Conservation (phyloP, 2,329 filamentous ascomycete species). For the Botrytis porri region DNA sequence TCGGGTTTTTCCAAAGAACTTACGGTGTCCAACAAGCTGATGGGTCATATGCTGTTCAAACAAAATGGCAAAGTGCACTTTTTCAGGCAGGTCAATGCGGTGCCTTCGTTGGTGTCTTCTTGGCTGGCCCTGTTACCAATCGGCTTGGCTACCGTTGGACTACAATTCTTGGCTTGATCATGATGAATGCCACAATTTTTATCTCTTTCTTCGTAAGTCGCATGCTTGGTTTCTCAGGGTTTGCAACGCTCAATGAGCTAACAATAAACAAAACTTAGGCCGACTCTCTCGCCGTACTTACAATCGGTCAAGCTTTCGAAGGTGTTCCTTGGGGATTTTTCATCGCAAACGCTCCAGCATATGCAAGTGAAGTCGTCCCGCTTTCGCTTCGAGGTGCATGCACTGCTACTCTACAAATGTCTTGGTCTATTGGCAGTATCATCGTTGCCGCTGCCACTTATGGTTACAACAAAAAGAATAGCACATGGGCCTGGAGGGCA, state of each 20-base stretch:
- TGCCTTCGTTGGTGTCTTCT: conserved; percentile 57
- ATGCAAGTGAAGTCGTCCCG: conserved; percentile 60
- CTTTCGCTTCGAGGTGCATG: conserved; percentile 54
- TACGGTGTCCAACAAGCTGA: background rate
- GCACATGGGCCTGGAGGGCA: conserved; percentile 45
- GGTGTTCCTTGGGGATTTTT: conserved; percentile 66
- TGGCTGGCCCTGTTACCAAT: conserved; percentile 60
- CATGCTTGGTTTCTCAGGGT: background rate
- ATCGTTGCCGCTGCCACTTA: conserved; percentile 58
- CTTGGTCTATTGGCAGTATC: conserved; percentile 61
- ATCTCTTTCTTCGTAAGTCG: conserved; percentile 46
- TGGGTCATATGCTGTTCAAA: conserved; percentile 43
- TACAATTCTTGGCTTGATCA: conserved; percentile 53
- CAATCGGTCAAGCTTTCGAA: conserved; percentile 43
- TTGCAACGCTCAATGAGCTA: background rate
- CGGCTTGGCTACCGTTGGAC: conserved; percentile 58
- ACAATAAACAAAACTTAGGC: background rate
- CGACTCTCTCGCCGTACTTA: conserved; percentile 39
- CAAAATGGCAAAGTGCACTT: conserved; percentile 58
- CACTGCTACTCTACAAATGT: conserved; percentile 64
- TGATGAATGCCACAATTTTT: conserved; percentile 48
- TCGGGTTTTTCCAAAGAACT: conserved; percentile 42
- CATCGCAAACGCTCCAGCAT: conserved; percentile 62
- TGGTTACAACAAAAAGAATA: conserved; percentile 44
- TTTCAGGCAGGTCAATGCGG: conserved; percentile 54